Conservation (phyloP, 2,329 filamentous ascomycete species). For the Fusarium poae region DNA sequence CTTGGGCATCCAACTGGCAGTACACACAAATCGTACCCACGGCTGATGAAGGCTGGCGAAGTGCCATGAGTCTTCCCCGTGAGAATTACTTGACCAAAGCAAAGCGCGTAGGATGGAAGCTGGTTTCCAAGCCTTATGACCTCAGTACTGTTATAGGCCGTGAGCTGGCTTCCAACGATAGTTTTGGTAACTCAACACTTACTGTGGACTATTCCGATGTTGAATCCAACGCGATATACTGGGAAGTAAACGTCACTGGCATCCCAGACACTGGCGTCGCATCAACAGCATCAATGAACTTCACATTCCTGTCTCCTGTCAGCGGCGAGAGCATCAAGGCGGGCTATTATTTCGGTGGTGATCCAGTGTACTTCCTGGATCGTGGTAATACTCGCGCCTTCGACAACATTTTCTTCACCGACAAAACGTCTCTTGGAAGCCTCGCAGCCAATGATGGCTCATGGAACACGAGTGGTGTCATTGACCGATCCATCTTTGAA, state of each 20-base stretch:
- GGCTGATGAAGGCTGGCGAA: slow-evolving; percentile 51
- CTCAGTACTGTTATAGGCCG: slow-evolving; percentile 61
- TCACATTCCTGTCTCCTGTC: slow-evolving; percentile 45
- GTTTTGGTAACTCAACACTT: slow-evolving; percentile 62
- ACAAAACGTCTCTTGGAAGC: slow-evolving; percentile 48
- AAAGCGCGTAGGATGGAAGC: slow-evolving; percentile 63
- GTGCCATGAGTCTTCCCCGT: slow-evolving; percentile 57
- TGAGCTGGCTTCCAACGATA: slow-evolving; percentile 58
- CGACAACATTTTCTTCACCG: slow-evolving; percentile 52
- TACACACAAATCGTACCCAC: slow-evolving; percentile 52
- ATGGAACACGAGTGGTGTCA: slow-evolving; percentile 52
- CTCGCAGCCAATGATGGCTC: slow-evolving; percentile 24
- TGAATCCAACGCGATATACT: slow-evolving; percentile 62
- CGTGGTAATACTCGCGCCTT: slow-evolving; percentile 48
- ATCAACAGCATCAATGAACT: slow-evolving; percentile 48
- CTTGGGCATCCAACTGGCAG: slow-evolving; percentile 56
- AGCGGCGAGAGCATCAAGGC: slow-evolving; percentile 48
- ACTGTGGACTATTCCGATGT: slow-evolving; percentile 62
- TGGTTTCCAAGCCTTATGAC: slow-evolving; percentile 65
- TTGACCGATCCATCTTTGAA: slow-evolving; percentile 55
- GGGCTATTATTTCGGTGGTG: slow-evolving; percentile 48
- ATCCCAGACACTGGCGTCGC: slow-evolving; percentile 39
- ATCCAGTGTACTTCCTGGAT: slow-evolving; percentile 49
- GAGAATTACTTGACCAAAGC: slow-evolving; percentile 65
- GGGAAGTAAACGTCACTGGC: slow-evolving; percentile 66